Evolutionary conservation across 2,329 filamentous ascomycete species (phyloP), one percentile per base, ranked within the genome.

Genomic region (Leptographium wingfieldii): DNA sequence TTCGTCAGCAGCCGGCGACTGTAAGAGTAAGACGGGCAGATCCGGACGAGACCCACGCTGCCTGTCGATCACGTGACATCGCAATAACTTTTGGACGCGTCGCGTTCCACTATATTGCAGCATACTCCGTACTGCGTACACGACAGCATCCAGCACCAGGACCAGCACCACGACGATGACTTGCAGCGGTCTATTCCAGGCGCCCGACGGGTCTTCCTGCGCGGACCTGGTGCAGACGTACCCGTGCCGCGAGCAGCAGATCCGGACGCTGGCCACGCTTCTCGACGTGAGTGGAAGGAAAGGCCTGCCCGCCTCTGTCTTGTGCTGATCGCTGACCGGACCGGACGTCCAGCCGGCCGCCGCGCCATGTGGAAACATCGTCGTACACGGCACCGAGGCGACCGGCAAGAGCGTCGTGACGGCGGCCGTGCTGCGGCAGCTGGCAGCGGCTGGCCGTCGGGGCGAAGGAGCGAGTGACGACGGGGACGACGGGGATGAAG

Each of bases 391-490:
- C 57, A 83, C 91, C 35, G 85, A 92, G 67, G 87, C 90, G 2
- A 95, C 92, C 0, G 92, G 91, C 49, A 97, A 97, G 74, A 89
- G 84, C 38, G 81, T 82, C 55, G 80, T 96, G 57, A 77, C 86
- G 3, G 77, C 78, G 60, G 77, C 79, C 3, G 79, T 90, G 19
- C 79, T 95, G 2, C 69, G 79, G 33, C 68, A 69, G 1, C 74
- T 81, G 14, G 55, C 55, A 22, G 43, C 59, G 22, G 29, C 16
- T 3, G 3, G 43, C 43, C 14, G 43, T 10, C 5, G 33, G 10
- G 33, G 5, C 29, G 29, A 31, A 4, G 29, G 7, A 4, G 29
- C 5, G 29, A 31, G 29, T 7, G 7, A 7, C 29, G 22, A 31
- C 31, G 31, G 5, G 31, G 33, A 35, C 38, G 5, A 5, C 22